These are phyloP conservation scores for Trypanosoma platydactyli DNA, from an alignment of 208 protist species.

Conservation along the genomic window DNA sequence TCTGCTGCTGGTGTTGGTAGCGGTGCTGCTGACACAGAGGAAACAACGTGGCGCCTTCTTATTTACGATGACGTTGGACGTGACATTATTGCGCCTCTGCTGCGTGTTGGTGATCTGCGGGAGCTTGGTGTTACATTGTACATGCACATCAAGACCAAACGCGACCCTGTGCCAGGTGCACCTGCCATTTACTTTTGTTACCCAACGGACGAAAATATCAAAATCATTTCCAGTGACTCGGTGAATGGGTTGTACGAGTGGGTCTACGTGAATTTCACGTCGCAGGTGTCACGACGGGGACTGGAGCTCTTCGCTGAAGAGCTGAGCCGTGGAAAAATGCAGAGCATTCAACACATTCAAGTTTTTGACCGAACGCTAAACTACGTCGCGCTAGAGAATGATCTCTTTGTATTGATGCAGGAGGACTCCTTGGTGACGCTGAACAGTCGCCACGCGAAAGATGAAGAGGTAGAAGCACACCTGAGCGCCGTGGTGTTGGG, in stretches of 20 bases:
- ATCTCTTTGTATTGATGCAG: constrained; percentile 88
- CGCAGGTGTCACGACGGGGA: constrained; percentile 60
- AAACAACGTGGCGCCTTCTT: constrained; percentile 81
- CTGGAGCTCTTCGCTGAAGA: constrained; percentile 74
- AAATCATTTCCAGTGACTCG: constrained; percentile 72
- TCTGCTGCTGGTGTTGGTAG: background rate
- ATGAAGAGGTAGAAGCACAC: constrained; percentile 75
- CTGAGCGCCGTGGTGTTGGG: constrained; percentile 71
- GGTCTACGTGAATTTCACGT: constrained; percentile 90
- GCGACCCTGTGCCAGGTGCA: constrained; percentile 83
- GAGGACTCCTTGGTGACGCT: constrained; percentile 69
- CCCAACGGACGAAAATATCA: constrained; percentile 86
- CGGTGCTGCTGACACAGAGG: constrained; percentile 20
- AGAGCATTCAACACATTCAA: constrained; percentile 77
- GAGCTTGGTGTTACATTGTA: constrained; percentile 90
- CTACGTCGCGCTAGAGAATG: constrained; percentile 81
- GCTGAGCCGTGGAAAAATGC: constrained; percentile 45
- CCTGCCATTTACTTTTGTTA: constrained; percentile 90
- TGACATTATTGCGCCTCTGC: constrained; percentile 87
- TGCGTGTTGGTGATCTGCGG: constrained; percentile 84
- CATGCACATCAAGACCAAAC: constrained; percentile 81
- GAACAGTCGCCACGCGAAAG: constrained; percentile 55
- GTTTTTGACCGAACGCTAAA: constrained; percentile 85
- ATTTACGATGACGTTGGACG: constrained; percentile 88
- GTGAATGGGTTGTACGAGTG: constrained; percentile 79